Conservation (phyloP, 1,284 basidiomycete species). For the Ceratobasidium sp. region DNA sequence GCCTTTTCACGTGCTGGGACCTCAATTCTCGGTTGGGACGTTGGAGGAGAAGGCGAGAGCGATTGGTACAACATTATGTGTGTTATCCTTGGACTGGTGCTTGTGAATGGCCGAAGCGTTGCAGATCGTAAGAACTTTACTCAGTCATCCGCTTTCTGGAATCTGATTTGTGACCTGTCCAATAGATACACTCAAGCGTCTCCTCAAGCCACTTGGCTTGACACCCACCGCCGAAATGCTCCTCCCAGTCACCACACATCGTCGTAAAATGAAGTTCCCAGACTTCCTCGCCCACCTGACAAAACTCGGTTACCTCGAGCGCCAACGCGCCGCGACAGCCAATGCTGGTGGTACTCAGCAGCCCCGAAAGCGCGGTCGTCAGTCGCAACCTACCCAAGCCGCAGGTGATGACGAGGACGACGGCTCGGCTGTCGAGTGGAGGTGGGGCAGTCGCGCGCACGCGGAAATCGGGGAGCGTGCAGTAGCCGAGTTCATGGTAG, state of each 20-base stretch:
- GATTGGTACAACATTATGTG: conserved; percentile 61
- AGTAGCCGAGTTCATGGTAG: conserved; percentile 72
- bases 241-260: conserved; percentile 60
- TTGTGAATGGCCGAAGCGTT: conserved; percentile 73
- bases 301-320: conserved; percentile 77
- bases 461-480: conserved; percentile 76
- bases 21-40: conserved; percentile 48
- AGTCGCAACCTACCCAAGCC: conserved; percentile 46
- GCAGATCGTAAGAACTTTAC: conserved; percentile 65
- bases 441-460: conserved; percentile 78
- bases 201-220: conserved; percentile 71
- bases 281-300: conserved; percentile 66
- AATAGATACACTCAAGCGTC: conserved; percentile 67
- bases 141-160: neutral
- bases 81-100: conserved; percentile 74
- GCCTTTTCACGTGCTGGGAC: conserved; percentile 33
- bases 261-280: conserved; percentile 63
- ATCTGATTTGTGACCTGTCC: too few species aligned
- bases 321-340: conserved; percentile 52
- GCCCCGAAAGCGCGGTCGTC: conserved; percentile 37
- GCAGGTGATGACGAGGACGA: conserved; percentile 61
- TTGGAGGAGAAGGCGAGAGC: conserved; percentile 46
- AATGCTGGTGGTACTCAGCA: conserved; percentile 12
- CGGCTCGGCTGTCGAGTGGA: conserved; percentile 72
- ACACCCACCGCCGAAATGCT: conserved; percentile 60